Evolutionary conservation across 805 yeast genomes (phyloP), one percentile per base, ranked within the genome.

Genomic region (Wickerhamiella azyma): DNA sequence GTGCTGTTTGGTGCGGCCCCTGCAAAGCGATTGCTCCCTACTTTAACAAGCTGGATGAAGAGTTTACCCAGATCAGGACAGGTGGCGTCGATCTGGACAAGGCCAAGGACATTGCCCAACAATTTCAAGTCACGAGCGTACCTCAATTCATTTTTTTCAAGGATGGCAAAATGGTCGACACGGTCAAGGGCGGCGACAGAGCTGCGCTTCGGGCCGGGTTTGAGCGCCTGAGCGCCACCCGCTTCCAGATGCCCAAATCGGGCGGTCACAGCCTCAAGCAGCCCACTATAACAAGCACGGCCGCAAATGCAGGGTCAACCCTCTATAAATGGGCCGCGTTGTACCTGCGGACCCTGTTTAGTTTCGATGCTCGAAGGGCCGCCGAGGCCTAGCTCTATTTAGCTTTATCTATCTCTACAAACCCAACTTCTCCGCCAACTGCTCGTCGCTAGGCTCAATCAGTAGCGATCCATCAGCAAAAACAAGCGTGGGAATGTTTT

Each of bases 1-100:
- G 77, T 58, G 96, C 96, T 56, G 75, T 82, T 47, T 88, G 96
- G 95, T 88, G 96, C 67, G 95, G 95, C 55, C 97, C 98, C 48
- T 92, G 98, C 72, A 85, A 85, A 72, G 84, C 84, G 78, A 81
- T 92, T 67, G 88, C 96, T 47, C 98, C 98, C 57, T 68, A 82
- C 68, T 70, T 89, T 55, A 95, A 88, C 63, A 81, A 81, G 65
- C 80, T 88, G 60, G 70, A 86, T 37, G 64, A 66, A 40, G 74
- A 75, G 61, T 59, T 49, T 57, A 51, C 59, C 35, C 59, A 59
- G 39, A 85, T 81, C 52, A 74, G 70, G 54, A 85, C 88, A 71
- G 75, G 75, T 72, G 86, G 88, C 71, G 77, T 92, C 41, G 97
- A 92, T 61, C 94, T 88, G 52, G 98, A 92, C 61, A 77, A 77